Evolutionary conservation across 176 grass and related monocot genomes (phyloP), one percentile per base, ranked within the genome.

Genomic region (Eragrostis nindensis): DNA sequence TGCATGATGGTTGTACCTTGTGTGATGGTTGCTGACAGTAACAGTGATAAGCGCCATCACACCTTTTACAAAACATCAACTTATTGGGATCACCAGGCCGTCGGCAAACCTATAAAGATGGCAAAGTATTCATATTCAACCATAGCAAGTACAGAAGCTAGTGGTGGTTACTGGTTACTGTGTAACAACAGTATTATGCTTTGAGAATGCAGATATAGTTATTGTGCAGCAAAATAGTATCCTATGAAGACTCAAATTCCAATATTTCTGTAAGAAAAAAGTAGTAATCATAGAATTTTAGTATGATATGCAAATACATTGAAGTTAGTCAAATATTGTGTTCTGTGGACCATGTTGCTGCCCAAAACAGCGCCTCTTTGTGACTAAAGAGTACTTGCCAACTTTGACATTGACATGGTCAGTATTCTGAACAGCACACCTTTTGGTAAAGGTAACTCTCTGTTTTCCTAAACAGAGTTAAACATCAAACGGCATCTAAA

Each of bases 21-120:
- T 99, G 96, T 36, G 96, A 94, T 71, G 96, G 96, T 84, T 95
- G 96, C 81, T 99, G 96, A 79, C 96, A 99, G 65, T 95, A 99
- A 79, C 96, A 99, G 76, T 99, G 96, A 80, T 99, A 88, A 16
- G 96, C 96, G 68, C 86, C 90, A 88, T 99, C 96, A 86, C 96
- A 99, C 68, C 96, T 95, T 93, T 95, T 95, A 84, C 96, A 99
- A 62, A 93, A 99, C 92, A 93, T 99, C 49, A 99, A 86, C 86
- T 99, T 99, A 83, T 90, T 95, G 21, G 96, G 96, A 79, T 99
- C 96, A 77, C 96, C 96, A 81, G 96, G 86, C 54, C 90, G 88
- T 73, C 87, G 82, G 79, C 96, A 99, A n/a, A 93, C 90, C 96
- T 99, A 85, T 62, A 66, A 66, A 68, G 74, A 82, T 62, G 43